Percentiles rank a stretch among this genome's conserved stretches.
Conservation (phyloP, 2,329 filamentous ascomycete genomes). For the Aspergillus transmontanensis region DNA sequence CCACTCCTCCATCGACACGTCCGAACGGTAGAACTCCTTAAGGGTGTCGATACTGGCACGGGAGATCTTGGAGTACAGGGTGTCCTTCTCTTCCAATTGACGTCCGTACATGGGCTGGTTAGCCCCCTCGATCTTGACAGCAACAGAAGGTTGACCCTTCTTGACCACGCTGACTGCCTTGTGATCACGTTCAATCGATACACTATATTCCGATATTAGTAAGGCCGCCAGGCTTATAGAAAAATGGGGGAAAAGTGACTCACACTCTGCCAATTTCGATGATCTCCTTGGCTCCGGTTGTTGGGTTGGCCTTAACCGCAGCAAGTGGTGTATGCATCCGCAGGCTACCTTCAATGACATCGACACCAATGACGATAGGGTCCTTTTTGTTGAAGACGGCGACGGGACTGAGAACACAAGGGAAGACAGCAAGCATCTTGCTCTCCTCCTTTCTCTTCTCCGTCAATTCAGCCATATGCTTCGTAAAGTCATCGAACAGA, state of each 20-base stretch:
- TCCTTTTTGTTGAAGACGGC: constrained; percentile 98
- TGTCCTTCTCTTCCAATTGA: constrained; percentile 89
- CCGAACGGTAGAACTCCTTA: constrained; percentile 90
- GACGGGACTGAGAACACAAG: constrained; percentile 84
- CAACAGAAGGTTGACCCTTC: constrained; percentile 94
- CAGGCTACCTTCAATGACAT: constrained; percentile 88
- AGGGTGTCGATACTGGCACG: constrained; percentile 88
- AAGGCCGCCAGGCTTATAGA: constrained; percentile 7
- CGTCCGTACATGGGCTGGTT: constrained; percentile 94
- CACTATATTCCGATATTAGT: constrained; percentile 55
- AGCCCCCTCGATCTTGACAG: constrained; percentile 92
- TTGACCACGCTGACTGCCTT: constrained; percentile 92
- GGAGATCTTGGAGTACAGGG: constrained; percentile 84
- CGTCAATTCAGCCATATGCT: constrained; percentile 83
- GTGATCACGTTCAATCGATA: constrained; percentile 95
- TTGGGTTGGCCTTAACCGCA: constrained; percentile 77
- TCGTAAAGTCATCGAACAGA: constrained; percentile 93
- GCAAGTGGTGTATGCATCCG: constrained; percentile 87
- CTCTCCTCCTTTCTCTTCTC: constrained; percentile 95
- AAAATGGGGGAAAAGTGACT: constrained; percentile 44
- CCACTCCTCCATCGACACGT: constrained; percentile 94
- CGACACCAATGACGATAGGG: constrained; percentile 92
- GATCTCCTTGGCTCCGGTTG: constrained; percentile 80
- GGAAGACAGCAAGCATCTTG: constrained; percentile 95
- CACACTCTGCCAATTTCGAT: constrained; percentile 89